phyloP scores from a whole-genome alignment of 225 moss, liverwort and hornwort species.

The Antitrichia curtipendula region DNA sequence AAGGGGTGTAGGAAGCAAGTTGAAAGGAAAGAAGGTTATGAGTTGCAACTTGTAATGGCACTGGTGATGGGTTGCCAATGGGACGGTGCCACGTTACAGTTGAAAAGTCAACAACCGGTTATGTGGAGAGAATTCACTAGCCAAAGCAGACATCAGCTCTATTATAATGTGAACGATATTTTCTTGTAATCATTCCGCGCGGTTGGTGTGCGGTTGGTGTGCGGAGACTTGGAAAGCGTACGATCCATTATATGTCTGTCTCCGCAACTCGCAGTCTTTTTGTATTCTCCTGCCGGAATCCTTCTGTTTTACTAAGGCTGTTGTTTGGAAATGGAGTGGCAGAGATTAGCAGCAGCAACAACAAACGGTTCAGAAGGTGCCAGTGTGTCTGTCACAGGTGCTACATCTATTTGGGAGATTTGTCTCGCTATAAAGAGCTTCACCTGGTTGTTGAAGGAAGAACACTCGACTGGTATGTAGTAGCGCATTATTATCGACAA shows the following conservation, averaged over 20 bases:
- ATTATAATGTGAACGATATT: not conserved
- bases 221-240: not conserved
- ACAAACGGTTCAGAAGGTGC: constrained; percentile 16
- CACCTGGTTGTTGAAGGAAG: constrained; percentile 34
- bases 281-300: not conserved
- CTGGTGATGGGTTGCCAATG: too few species aligned
- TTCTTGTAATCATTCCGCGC: not conserved
- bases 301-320: not conserved
- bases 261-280: not conserved
- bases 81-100: too few species aligned
- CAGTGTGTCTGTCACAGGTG: constrained; percentile 41
- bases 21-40: too few species aligned
- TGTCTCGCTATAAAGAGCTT: constrained; percentile 44
- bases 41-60: too few species aligned
- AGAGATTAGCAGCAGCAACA: constrained; percentile 30
- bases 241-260: not conserved
- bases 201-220: too few species aligned
- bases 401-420: constrained; percentile 37
- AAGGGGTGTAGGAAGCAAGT: too few species aligned
- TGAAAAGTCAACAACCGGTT: too few species aligned
- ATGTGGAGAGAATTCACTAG: not conserved
- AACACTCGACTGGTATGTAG: constrained; percentile 33
- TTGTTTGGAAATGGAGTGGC: not conserved
- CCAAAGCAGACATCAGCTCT: not conserved
- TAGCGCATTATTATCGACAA: constrained; percentile 41